phyloP scores from a whole-genome alignment of 148 eudicot species.

The Chenopodium suecicum region DNA sequence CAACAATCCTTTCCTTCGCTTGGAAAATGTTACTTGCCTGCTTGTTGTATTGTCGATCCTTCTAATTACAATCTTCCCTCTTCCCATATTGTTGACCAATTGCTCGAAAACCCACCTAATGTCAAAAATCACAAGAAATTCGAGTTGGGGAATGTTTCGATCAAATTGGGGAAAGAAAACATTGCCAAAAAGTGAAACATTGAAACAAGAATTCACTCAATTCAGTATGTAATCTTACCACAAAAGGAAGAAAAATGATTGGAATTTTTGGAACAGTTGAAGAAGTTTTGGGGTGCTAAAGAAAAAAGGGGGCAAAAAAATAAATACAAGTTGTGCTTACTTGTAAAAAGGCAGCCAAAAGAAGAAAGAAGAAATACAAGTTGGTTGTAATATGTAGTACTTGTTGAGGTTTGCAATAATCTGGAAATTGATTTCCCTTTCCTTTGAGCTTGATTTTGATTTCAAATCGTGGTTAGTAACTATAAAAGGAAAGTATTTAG shows the following conservation, averaged over 20 bases:
- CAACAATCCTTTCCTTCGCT: slow-evolving; percentile 57
- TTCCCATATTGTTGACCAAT: slow-evolving; percentile 36
- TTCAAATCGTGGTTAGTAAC: slow-evolving; percentile 27
- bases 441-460: slow-evolving; percentile 20
- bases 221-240: slow-evolving; percentile 3
- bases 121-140: not conserved
- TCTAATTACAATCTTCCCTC: slow-evolving; percentile 62
- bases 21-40: slow-evolving; percentile 67
- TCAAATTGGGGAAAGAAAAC: not conserved
- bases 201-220: slow-evolving; percentile 2
- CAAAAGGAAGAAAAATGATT: slow-evolving; percentile 12
- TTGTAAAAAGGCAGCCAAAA: slow-evolving; percentile 22
- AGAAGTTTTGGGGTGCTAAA: not conserved
- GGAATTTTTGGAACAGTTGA: slow-evolving; percentile 9
- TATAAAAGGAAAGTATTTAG: slow-evolving; percentile 32
- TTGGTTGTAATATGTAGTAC: not conserved
- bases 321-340: slow-evolving; percentile 16
- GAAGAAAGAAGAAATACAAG: slow-evolving; percentile 19
- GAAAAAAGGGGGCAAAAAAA: slow-evolving; percentile 4
- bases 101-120: not conserved
- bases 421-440: slow-evolving; percentile 11
- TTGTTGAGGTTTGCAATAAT: slow-evolving; percentile 11
- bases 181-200: not conserved
- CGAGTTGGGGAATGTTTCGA: not conserved
- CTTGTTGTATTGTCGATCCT: slow-evolving; percentile 62